Conservation (phyloP, 2,329 filamentous ascomycete genomes). For the Colletotrichum sp. region DNA sequence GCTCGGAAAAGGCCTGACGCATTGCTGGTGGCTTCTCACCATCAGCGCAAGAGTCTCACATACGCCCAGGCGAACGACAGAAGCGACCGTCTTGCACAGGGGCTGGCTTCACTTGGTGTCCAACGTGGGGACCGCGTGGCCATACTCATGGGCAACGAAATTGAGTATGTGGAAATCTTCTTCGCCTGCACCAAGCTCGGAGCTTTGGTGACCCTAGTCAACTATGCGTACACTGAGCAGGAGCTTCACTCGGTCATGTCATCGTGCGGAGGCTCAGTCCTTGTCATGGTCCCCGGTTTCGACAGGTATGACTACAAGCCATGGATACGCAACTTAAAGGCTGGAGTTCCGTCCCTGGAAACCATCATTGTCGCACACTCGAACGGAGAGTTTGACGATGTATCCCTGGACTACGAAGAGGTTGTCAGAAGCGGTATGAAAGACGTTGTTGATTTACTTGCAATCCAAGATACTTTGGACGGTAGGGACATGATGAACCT, state of each 20-base stretch:
- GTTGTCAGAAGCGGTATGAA: neutral
- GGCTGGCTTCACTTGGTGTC: neutral
- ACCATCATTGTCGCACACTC: neutral
- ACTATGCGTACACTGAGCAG: neutral
- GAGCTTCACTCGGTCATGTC: neutral
- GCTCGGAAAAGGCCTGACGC: neutral
- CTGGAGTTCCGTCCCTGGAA: neutral
- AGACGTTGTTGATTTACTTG: neutral
- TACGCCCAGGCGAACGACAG: neutral
- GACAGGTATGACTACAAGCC: neutral
- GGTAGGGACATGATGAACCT: neutral
- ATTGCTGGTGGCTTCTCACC: neutral
- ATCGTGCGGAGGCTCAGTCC: neutral
- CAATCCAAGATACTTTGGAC: neutral
- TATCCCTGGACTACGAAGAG: neutral
- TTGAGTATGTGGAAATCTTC: neutral
- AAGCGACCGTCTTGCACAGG: neutral
- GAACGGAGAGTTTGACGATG: neutral
- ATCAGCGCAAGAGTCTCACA: neutral
- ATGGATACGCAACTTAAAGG: neutral
- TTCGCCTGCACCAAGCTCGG: neutral
- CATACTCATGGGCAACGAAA: neutral
- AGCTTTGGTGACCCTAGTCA: neutral
- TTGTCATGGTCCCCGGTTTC: neutral
- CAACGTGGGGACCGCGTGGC: neutral